Evolutionary conservation across 164 flowering plant genomes (phyloP).

Genomic region (Cinnamomum micranthum): DNA sequence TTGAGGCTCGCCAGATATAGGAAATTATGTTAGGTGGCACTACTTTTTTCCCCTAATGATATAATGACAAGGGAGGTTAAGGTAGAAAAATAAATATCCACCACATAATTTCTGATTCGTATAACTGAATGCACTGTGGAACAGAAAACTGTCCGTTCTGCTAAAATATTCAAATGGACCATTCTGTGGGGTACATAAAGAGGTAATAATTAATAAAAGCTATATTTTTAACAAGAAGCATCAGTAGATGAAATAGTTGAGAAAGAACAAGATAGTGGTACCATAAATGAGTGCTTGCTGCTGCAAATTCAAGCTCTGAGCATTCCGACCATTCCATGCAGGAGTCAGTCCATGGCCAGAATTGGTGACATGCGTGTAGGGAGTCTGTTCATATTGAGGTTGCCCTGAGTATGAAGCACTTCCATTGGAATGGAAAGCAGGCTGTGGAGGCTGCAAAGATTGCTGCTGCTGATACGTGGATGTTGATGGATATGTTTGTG

Average conservation of each 20-base stretch:
- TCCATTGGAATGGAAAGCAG: conserved; percentile 54
- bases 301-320: conserved; percentile 27
- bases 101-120: too few relatives aligned
- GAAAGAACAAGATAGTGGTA: conserved; percentile 8
- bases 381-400: conserved; percentile 45
- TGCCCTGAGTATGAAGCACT: conserved; percentile 33
- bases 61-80: too few relatives aligned
- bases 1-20: too few relatives aligned
- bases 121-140: background rate
- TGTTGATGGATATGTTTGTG: conserved; percentile 33
- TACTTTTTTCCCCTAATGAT: too few relatives aligned
- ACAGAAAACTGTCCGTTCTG: background rate
- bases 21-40: too few relatives aligned
- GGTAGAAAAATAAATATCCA: too few relatives aligned
- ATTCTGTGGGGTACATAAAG: background rate
- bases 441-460: conserved; percentile 38
- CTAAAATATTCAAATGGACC: background rate
- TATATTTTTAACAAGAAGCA: background rate
- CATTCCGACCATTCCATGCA: conserved; percentile 61
- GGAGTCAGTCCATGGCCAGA: conserved; percentile 13
- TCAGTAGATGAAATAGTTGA: background rate
- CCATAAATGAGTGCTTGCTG: conserved; percentile 49
- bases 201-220: background rate
- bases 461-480: conserved; percentile 39
- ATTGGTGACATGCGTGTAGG: conserved; percentile 30